Base-by-base conservation (phyloP, 2,329 filamentous ascomycete genomes). In the Acrocalymma vagum region DNA sequence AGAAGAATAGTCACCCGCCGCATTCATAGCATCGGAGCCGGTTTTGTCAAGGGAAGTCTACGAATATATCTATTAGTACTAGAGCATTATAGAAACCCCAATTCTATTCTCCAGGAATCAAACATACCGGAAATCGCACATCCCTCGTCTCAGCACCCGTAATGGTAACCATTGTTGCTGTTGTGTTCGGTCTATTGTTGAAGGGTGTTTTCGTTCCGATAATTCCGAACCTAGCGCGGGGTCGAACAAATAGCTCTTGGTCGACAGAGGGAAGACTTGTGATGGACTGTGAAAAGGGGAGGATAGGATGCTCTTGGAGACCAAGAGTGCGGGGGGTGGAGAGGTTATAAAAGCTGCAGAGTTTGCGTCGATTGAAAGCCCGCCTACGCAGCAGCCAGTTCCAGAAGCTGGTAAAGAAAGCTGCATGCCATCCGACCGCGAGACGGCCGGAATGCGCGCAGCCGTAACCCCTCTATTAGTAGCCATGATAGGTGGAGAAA, bases 21-120 rank as follows among this genome's bases (percentile, higher is more conserved):
- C 88, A 66, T 96, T 96, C 92, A 96, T 96, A 63, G 90, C 92
- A 81, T 96, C 92, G 7, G 90, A 95, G 61, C 91, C 91, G n/a
- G 90, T 95, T 76, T 93, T 94, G 74, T 95, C 90, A 47, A 96
- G 84, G 26, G 91, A 96, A n/a, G 91, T 96, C 70, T 82, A 45
- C 9, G 9, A 9, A 13, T 14, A 34, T 11, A 33, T 31, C 28
- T 20, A 34, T 32, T 16, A 23, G n/a, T n/a, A 20, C 32, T 10
- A 17, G 15, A 9, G 6, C 28, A 28, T 14, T 10, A 29, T n/a
- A n/a, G n/a, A 21, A 11, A 18, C 10, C 2, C 22, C 4, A 16
- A 25, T 24, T 13, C 3, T 29, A 29, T 15, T 21, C 16, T 14
- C 18, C 23, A 34, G 5, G n/a, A 18, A 29, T 36, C 16, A 3